Evolutionary conservation across 495 filamentous ascomycete genomes (phyloP), one percentile per base, ranked within the genome.

Genomic region (Aspergillus funiculosus): DNA sequence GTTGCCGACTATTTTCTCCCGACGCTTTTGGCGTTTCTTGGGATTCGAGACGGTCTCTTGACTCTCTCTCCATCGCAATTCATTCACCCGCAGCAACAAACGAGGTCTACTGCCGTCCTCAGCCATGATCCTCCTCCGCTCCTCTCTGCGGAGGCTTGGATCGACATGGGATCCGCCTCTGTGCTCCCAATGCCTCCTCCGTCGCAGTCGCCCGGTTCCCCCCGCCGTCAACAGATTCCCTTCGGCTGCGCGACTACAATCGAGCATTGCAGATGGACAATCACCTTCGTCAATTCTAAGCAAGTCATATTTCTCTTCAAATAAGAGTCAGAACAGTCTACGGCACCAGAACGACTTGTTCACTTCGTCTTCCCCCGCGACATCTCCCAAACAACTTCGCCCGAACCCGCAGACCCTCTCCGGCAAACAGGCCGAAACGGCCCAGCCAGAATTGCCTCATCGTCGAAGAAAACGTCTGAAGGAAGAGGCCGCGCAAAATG

Each of bases 391-490:
- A 37, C 32, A 13, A 2, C 15, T 15, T 37, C 40, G 20, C 26
- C 13, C 39, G 25, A 10, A 26, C 9, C n/a, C 14, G 31, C 32
- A 13, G 14, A 21, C 13, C 39, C 29, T 17, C 51, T 25, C 44
- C 46, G 24, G 22, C 39, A 36, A 39, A 41, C 22, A 36, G 52
- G 48, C 44, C 6, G 22, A 58, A 28, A 45, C 60, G 50, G n/a
- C 56, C 11, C 37, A 53, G 34, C 36, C 63, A 43, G 70, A 74
- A 61, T 53, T 69, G 15, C 73, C 73, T 37, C 72, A 76, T 56
- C 67, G 73, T 28, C 63, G 72, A 31, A 70, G 74, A 46, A 77
- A 74, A 57, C 66, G 73, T 11, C 56, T 74, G 46, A 77, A 74
- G 61, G 63, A 67, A 30, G 58, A 58, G 15, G 53, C 48, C 10